These are phyloP conservation scores for Eutrema japonicum DNA, from an alignment of 345 rosid species.

Conservation along the genomic window DNA sequence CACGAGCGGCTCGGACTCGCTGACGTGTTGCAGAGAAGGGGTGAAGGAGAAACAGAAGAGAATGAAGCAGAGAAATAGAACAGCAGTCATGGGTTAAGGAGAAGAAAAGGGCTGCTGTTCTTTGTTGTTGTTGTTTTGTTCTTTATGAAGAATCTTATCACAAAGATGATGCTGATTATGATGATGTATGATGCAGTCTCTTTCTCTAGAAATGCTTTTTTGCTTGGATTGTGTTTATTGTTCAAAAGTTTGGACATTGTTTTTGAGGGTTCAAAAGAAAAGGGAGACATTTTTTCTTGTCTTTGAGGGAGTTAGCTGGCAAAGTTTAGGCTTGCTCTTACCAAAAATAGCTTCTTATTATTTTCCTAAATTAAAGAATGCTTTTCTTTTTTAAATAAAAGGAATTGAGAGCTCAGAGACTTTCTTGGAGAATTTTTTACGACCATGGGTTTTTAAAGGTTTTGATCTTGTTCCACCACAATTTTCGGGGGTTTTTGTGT, in stretches of 20 bases:
- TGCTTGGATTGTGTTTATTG: slow-evolving; percentile 35
- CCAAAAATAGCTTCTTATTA: slow-evolving; percentile 36
- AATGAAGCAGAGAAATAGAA: slow-evolving; percentile 29
- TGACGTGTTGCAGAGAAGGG: slow-evolving; percentile 39
- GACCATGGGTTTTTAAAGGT: slow-evolving; percentile 31
- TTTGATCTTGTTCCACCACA: slow-evolving; percentile 23
- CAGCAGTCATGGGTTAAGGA: slow-evolving; percentile 42
- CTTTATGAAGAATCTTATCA: background rate
- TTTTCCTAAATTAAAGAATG: slow-evolving; percentile 28
- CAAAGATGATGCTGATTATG: background rate
- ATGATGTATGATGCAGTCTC: slow-evolving; percentile 6
- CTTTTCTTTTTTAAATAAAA: slow-evolving; percentile 22
- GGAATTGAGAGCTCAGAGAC: slow-evolving; percentile 35
- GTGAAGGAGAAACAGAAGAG: slow-evolving; percentile 33
- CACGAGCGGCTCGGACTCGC: slow-evolving; percentile 41
- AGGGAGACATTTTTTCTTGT: slow-evolving; percentile 26
- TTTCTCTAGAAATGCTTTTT: slow-evolving; percentile 26
- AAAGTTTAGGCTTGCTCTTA: slow-evolving; percentile 38
- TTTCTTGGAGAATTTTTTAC: slow-evolving; percentile 31
- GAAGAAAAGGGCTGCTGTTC: slow-evolving; percentile 29
- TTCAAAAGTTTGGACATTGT: slow-evolving; percentile 38
- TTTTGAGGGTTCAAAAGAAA: slow-evolving; percentile 26
- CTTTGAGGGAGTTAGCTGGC: slow-evolving; percentile 30
- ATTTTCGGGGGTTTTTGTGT: background rate
- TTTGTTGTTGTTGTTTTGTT: slow-evolving; percentile 35